Conservation (phyloP, 768 basidiomycete genomes). For the Termitomyces titanicus region DNA sequence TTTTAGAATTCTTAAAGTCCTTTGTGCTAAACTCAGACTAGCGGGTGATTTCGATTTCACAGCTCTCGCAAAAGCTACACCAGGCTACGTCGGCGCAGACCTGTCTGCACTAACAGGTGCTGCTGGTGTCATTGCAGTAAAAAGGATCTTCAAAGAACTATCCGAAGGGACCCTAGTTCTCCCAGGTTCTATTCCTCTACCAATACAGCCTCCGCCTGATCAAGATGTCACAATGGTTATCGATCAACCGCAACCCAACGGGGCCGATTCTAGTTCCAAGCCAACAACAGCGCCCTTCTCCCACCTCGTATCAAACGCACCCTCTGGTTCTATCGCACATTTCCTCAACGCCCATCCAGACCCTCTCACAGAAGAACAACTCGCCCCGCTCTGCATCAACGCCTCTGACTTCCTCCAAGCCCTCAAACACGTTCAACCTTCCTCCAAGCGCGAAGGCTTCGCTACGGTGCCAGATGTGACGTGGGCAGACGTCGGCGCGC, state of each 20-base stretch:
- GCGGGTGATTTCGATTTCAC: conserved; percentile 87
- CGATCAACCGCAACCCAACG: conserved; percentile 25
- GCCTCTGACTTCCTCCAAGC: conserved; percentile 77
- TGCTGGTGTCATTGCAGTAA: conserved; percentile 94
- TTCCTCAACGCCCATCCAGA: conserved; percentile 87
- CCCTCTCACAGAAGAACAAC: conserved; percentile 73
- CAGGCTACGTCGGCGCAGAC: conserved; percentile 97
- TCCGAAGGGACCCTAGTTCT: conserved; percentile 63
- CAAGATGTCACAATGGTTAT: conserved; percentile 42
- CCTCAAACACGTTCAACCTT: conserved; percentile 89
- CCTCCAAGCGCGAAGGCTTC: conserved; percentile 96
- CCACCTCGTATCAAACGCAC: conserved; percentile 33
- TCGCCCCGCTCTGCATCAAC: conserved; percentile 79
- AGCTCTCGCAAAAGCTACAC: conserved; percentile 86
- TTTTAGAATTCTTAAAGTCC: conserved; percentile 74
- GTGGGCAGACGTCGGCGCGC: conserved; percentile 92
- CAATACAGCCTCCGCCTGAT: conserved; percentile 14
- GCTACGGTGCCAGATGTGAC: conserved; percentile 94
- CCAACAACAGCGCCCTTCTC: conserved; percentile 10
- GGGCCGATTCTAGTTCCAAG: not conserved
- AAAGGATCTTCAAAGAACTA: conserved; percentile 85
- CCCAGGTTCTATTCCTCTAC: conserved; percentile 32
- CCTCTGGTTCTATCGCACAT: conserved; percentile 70
- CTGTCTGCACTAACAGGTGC: conserved; percentile 86
- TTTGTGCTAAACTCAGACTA: conserved; percentile 80